Base-by-base conservation (phyloP, 148 eudicot species). In the Camellia sinensis region DNA sequence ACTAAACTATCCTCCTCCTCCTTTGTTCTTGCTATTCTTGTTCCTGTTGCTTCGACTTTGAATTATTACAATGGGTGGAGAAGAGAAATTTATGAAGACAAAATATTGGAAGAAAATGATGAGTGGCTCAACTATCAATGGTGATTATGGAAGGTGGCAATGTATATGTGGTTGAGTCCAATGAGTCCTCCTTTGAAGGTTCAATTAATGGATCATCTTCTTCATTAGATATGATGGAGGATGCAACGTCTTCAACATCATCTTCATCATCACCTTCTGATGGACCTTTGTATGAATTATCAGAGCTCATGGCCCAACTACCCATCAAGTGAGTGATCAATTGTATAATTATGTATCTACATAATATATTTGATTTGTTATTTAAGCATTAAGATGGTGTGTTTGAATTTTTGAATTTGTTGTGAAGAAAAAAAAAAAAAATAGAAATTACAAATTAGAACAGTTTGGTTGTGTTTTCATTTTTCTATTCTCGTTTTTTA, bases 221-320 rank as follows among this genome's bases (percentile, higher is more conserved):
- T 7, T 85, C 90, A 59, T 85, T 88, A 69, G 96, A 94, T 67
- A 54, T 84, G 52, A 83, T 81, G 68, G 98, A 94, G 57, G 97
- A 92, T 83, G 91, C 88, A 71, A 60, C 86, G 3, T 84, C 87
- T 21, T 78, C 87, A 21, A 21, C 84, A 0, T 66, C 84, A 43
- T 80, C 88, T 56, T 84, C 91, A 57, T 84, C 91, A 48, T 66
- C 87, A 6, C 78, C 92, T 63, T 81, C 87, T 3, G 81, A 83
- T 74, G 92, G 96, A 1, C 94, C 96, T 77, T 81, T 93, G 56
- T 93, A 10, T 82, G 87, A 91, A 56, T 77, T 91, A 67, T 87
- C 93, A 11, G 92, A 91, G 44, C 98, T 95, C 81, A 89, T 95
- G 93, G 82, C 87, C 60, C 90, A 93, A 44, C 95, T 95, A 18